Conservation (phyloP, 345 rosid genomes). For the Euphorbia lathyris region DNA sequence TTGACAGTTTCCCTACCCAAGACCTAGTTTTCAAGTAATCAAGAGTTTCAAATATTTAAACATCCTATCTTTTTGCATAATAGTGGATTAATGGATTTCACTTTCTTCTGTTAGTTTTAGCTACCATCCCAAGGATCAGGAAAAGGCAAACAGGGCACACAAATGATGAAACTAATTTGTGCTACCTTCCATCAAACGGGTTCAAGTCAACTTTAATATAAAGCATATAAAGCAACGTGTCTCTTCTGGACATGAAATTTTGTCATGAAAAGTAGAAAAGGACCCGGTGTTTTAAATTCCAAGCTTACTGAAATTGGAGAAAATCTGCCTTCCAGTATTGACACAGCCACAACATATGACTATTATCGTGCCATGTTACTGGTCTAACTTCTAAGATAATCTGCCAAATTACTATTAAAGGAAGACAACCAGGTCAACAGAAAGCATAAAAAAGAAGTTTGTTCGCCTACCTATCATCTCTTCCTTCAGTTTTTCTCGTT, state of each 20-base stretch:
- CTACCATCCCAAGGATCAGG: neutral
- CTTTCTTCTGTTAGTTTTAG: neutral
- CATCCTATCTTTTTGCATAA: neutral
- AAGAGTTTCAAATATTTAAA: neutral
- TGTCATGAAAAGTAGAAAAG: neutral
- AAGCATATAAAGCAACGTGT: neutral
- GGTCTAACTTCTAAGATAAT: neutral
- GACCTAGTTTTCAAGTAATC: neutral
- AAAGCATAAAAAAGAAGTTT: neutral
- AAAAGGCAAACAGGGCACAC: neutral
- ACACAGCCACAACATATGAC: neutral
- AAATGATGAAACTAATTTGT: neutral
- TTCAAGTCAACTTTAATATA: neutral
- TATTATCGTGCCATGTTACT: neutral
- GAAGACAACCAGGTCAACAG: neutral
- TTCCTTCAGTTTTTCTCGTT: constrained; percentile 96
- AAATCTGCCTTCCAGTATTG: constrained; percentile 2
- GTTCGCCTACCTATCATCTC: constrained; percentile 80
- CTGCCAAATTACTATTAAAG: neutral
- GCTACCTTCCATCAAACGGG: neutral
- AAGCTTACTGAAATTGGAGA: neutral
- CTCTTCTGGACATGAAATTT: neutral
- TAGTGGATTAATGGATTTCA: neutral
- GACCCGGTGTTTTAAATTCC: neutral
- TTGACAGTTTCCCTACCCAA: neutral